phyloP scores from a whole-genome alignment of 176 grass and related monocot species.

The Otatea glauca region DNA sequence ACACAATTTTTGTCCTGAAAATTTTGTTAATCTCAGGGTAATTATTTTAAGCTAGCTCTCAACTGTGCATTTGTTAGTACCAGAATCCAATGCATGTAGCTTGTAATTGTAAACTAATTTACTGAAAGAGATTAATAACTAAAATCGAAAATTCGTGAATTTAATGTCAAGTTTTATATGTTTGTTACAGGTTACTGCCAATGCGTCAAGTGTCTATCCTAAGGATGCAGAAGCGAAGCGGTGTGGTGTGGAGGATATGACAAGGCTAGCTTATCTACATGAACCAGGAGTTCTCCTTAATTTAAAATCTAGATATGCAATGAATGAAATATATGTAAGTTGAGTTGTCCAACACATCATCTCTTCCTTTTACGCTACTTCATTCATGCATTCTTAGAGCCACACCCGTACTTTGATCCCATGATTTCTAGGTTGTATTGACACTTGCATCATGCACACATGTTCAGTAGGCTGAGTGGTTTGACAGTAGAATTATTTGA shows the following conservation, averaged over 20 bases:
- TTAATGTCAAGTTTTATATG: conserved; percentile 43
- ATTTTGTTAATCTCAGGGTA: conserved; percentile 5
- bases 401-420: not conserved
- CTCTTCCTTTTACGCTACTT: not conserved
- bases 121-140: conserved; percentile 12
- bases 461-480: not conserved
- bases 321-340: conserved; percentile 97
- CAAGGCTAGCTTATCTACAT: conserved; percentile 84
- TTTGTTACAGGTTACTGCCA: conserved; percentile 59
- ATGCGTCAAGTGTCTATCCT: conserved; percentile 52
- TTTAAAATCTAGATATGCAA: conserved; percentile 70
- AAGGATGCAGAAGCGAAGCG: conserved; percentile 90
- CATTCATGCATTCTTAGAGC: not conserved
- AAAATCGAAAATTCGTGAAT: conserved; percentile 26
- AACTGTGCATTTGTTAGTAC: conserved; percentile 15
- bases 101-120: conserved; percentile 22
- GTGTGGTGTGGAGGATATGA: conserved; percentile 95
- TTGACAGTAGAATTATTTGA: conserved; percentile 1
- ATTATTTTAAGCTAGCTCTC: conserved; percentile 24
- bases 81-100: conserved; percentile 25
- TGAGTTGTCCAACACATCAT: conserved; percentile 11
- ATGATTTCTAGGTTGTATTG: conserved; percentile 13
- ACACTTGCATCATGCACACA: conserved; percentile 25
- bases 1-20: conserved; percentile 3
- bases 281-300: conserved; percentile 94